Evolutionary conservation across 768 basidiomycete genomes (phyloP), one percentile per base, ranked within the genome.

Genomic region (Mrakia hoshinonis): DNA sequence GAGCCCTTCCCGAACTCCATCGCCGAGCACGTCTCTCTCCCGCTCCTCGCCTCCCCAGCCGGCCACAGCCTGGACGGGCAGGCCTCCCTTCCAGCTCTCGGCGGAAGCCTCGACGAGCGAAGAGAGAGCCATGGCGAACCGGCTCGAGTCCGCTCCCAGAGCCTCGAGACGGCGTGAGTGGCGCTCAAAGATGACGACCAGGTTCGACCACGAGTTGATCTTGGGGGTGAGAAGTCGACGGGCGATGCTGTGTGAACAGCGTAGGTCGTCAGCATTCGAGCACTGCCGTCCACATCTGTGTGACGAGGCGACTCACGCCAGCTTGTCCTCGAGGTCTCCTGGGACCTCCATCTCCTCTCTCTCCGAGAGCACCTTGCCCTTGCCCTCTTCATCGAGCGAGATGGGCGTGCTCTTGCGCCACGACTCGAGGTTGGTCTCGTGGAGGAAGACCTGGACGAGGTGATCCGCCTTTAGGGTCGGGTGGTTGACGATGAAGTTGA

Each of bases 161-260:
- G 91, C 89, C 84, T 94, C 90, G 77, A 91, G 86, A 81, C 94
- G 86, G 80, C 88, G 91, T 68, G 95, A 85, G 74, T 91, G 85
- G 73, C 92, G 88, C 81, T 98, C 95, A 24, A 88, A 85, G 68
- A 92, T 84, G 69, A 90, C 81, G 78, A 90, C 91, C 77, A 97
- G 87, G 76, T 89, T 87, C 76, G 93, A 90, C 91, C 93, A 96
- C 73, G 90, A 87, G 72, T 92, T 92, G 71, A 97, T 89, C 49
- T 95, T 81, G 2, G 86, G 82, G 54, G 81, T 83, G n/a, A 95
- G 81, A 79, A 86, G 89, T 58, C 84, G 83, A 64, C 91, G 87
- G n/a, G 93, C 85, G 51, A 85, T 81, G 43, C 91, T 93, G 77
- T 39, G 43, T 67, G 31, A 31, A 55, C 12, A 62, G 43, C 68